Evolutionary conservation across 768 basidiomycete genomes (phyloP).

Genomic region (Scleroderma citrinum): DNA sequence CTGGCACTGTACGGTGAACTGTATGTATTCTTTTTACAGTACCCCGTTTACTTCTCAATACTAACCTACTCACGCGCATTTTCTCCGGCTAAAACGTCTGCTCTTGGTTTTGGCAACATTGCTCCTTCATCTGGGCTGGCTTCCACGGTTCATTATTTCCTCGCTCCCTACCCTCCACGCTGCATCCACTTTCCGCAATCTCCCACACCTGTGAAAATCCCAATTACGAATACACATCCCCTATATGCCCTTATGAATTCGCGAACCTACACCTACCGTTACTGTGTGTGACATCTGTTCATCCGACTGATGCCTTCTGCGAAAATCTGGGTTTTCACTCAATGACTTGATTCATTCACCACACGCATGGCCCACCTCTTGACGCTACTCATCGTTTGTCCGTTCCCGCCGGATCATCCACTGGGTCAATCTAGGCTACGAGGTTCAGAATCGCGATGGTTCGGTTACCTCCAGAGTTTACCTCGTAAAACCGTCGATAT

Average conservation of each 20-base stretch:
- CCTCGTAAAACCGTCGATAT: conserved; percentile 48
- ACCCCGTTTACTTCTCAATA: conserved; percentile 1
- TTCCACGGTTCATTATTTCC: not conserved
- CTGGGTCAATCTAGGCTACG: conserved; percentile 35
- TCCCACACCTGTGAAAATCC: conserved; percentile 1
- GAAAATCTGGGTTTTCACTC: conserved; percentile 23
- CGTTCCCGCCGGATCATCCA: not conserved
- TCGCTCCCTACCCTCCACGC: conserved; percentile 5
- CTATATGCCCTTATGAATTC: conserved; percentile 13
- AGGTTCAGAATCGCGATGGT: conserved; percentile 51
- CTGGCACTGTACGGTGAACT: conserved; percentile 61
- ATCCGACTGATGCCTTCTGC: conserved; percentile 8
- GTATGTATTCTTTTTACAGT: conserved; percentile 33
- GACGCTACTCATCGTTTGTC: not conserved
- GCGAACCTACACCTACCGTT: conserved; percentile 15
- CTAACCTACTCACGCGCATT: conserved; percentile 1
- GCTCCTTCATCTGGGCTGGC: too few species aligned
- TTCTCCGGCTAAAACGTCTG: not conserved
- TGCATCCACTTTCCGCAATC: not conserved
- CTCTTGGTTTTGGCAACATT: not conserved
- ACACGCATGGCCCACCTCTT: conserved; percentile 5
- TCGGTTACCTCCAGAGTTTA: conserved; percentile 60
- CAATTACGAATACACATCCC: conserved; percentile 13
- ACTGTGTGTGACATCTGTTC: conserved; percentile 5
- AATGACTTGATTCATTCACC: conserved; percentile 7